Evolutionary conservation across 2,329 filamentous ascomycete genomes (phyloP).

Genomic region (Fusarium sp.): DNA sequence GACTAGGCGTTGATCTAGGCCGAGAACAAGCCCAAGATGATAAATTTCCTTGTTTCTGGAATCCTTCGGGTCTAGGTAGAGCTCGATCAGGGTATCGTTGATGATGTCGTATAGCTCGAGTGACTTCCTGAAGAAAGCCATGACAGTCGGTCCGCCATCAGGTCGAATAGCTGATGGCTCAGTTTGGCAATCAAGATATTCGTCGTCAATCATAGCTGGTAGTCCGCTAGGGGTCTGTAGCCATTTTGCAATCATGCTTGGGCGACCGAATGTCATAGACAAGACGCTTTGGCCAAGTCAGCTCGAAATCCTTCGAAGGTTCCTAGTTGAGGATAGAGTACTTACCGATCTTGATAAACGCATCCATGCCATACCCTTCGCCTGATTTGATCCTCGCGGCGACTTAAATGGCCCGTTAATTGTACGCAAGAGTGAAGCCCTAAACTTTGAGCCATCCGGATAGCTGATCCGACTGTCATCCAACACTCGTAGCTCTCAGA

Average conservation of each 20-base stretch:
- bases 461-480: not conserved
- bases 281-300: not conserved
- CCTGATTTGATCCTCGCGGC: not conserved
- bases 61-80: too few species aligned
- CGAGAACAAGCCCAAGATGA: too few species aligned
- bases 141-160: not conserved
- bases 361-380: not conserved
- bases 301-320: too few species aligned
- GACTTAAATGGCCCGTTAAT: not conserved
- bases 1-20: too few species aligned
- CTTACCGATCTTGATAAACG: not conserved
- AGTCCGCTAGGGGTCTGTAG: not conserved
- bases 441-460: not conserved
- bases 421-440: not conserved
- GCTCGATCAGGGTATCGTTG: not conserved
- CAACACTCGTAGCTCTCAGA: not conserved
- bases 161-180: not conserved
- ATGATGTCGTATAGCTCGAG: not conserved
- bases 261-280: not conserved
- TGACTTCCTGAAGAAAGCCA: not conserved
- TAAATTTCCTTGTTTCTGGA: too few species aligned
- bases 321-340: not conserved
- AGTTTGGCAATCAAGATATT: not conserved
- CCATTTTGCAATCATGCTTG: not conserved
- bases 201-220: not conserved